Conservation (phyloP, 306 rosid genomes). For the Medicago lupulina region DNA sequence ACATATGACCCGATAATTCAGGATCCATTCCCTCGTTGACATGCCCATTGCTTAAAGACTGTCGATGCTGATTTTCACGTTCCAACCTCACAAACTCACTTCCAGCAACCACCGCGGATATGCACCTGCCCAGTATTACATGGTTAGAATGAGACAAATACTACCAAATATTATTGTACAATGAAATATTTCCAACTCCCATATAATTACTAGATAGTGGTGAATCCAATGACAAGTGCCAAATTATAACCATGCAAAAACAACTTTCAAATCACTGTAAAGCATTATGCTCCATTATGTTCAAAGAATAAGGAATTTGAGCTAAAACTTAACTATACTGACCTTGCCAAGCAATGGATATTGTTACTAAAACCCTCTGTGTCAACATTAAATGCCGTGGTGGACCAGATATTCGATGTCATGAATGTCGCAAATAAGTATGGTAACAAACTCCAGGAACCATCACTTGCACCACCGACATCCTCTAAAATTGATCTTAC, state of each 20-base stretch:
- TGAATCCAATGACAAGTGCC: conserved; percentile 37
- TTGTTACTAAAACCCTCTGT: conserved; percentile 95
- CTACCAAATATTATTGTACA: conserved; percentile 15
- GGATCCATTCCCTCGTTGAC: conserved; percentile 60
- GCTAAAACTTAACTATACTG: conserved; percentile 39
- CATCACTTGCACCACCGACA: conserved; percentile 94
- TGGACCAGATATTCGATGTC: conserved; percentile 90
- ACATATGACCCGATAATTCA: conserved; percentile 62
- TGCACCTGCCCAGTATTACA: conserved; percentile 71
- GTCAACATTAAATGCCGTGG: conserved; percentile 94
- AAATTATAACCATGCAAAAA: conserved; percentile 35
- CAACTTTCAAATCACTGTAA: conserved; percentile 29
- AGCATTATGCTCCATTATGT: conserved; percentile 15
- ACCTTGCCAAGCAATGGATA: conserved; percentile 96
- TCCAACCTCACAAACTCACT: conserved; percentile 94
- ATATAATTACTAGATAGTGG: conserved; percentile 25
- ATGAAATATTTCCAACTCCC: conserved; percentile 23
- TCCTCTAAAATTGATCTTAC: conserved; percentile 91
- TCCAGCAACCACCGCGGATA: conserved; percentile 90
- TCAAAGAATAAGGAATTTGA: conserved; percentile 25
- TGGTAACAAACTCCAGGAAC: conserved; percentile 96
- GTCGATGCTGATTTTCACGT: conserved; percentile 76
- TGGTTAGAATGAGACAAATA: conserved; percentile 28
- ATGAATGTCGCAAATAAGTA: conserved; percentile 93
- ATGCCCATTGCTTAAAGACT: conserved; percentile 72